These are phyloP conservation scores for Myriangium duriaei DNA, from an alignment of 2,329 filamentous ascomycete species.

Conservation along the genomic window DNA sequence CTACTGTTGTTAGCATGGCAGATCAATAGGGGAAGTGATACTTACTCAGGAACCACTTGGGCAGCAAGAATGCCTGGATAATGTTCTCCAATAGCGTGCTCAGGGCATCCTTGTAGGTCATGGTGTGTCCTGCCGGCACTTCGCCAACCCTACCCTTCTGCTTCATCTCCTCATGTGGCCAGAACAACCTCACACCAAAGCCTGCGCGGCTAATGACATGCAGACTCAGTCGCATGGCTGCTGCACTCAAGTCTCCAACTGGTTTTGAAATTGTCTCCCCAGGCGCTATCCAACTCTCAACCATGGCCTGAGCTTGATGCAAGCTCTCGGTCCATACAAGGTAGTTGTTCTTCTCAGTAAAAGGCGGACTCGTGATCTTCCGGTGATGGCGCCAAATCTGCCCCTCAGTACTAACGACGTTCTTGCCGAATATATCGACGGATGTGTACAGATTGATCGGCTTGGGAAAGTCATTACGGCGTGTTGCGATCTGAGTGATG, in stretches of 20 bases:
- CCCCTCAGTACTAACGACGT: slow-evolving; percentile 60
- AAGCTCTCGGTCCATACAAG: slow-evolving; percentile 53
- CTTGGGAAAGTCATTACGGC: slow-evolving; percentile 61
- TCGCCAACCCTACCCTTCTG: slow-evolving; percentile 13
- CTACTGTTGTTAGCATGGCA: slow-evolving; percentile 8
- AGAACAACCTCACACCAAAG: slow-evolving; percentile 48
- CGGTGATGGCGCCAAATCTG: slow-evolving; percentile 58
- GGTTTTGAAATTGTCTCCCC: slow-evolving; percentile 30
- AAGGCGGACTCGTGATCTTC: slow-evolving; percentile 57
- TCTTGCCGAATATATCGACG: slow-evolving; percentile 56
- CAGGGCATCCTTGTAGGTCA: slow-evolving; percentile 55
- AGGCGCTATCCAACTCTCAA: slow-evolving; percentile 43
- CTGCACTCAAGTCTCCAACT: slow-evolving; percentile 45
- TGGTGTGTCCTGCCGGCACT: slow-evolving; percentile 39
- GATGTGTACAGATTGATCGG: slow-evolving; percentile 46
- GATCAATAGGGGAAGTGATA: slow-evolving; percentile 8
- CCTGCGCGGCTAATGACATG: slow-evolving; percentile 56
- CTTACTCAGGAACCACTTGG: slow-evolving; percentile 42
- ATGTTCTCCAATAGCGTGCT: slow-evolving; percentile 51
- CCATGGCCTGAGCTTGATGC: slow-evolving; percentile 50
- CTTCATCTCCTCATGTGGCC: slow-evolving; percentile 43
- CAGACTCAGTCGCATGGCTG: slow-evolving; percentile 52
- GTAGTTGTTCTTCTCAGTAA: slow-evolving; percentile 64
- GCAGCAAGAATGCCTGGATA: slow-evolving; percentile 48
- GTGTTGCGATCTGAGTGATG: slow-evolving; percentile 51